Percentiles rank a stretch among this genome's conserved stretches.
These are phyloP conservation scores for Neurospora cerealis DNA, from an alignment of 495 filamentous ascomycete species.

Conservation along the genomic window DNA sequence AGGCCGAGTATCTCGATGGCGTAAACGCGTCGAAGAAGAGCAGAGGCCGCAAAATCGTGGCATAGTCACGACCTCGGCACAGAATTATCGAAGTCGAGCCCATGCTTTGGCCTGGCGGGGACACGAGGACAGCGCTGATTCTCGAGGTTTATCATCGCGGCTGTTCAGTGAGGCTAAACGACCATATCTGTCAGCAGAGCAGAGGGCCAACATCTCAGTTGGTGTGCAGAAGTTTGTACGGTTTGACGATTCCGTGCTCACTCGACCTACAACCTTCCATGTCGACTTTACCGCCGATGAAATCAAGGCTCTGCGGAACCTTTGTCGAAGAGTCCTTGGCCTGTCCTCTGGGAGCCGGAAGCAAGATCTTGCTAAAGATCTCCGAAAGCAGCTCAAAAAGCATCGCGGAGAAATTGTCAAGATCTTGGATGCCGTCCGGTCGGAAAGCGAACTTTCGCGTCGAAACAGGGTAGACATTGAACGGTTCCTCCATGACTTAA, in stretches of 20 bases:
- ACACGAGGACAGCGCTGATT: not conserved
- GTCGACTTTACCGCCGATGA: constrained; percentile 44
- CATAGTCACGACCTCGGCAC: constrained; percentile 6
- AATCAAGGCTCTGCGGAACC: constrained; percentile 20
- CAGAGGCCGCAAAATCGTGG: not conserved
- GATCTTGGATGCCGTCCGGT: constrained; percentile 1
- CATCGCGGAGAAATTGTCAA: not conserved
- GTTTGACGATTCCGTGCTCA: not conserved
- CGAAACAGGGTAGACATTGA: constrained; percentile 18
- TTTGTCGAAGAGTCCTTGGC: not conserved
- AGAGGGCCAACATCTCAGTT: constrained; percentile 14
- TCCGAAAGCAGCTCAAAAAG: constrained; percentile 10
- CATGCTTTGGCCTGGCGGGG: constrained; percentile 5
- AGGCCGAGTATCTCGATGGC: not conserved
- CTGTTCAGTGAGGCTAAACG: constrained; percentile 7
- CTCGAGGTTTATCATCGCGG: not conserved
- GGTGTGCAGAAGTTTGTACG: constrained; percentile 7
- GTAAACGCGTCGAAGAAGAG: not conserved
- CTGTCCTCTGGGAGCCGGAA: not conserved
- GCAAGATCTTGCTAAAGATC: constrained; percentile 13
- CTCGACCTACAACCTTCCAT: constrained; percentile 14
- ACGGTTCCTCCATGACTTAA: constrained; percentile 26
- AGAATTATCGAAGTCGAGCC: constrained; percentile 12
- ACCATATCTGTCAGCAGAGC: constrained; percentile 24
- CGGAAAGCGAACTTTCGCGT: constrained; percentile 1